A percentile compares a stretch with the other conserved stretches of the same genome.
Evolutionary conservation across 2,329 filamentous ascomycete species (phyloP).

Genomic region (Cercospora sp.): DNA sequence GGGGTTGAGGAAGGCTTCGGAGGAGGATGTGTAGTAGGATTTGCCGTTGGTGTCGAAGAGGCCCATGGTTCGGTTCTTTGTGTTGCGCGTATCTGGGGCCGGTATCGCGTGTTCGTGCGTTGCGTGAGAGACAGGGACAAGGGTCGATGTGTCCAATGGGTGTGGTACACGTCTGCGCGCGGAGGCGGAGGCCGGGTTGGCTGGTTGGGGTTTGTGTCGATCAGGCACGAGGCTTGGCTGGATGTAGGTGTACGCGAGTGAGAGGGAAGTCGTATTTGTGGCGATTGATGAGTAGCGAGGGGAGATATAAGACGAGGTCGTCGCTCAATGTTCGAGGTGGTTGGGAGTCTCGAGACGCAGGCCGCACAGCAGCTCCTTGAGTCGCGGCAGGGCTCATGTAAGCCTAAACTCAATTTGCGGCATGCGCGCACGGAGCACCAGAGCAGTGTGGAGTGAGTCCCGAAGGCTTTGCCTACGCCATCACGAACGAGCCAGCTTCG

Average conservation of each 20-base stretch:
- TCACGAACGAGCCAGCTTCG: constrained; percentile 7
- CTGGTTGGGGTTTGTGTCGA: not conserved
- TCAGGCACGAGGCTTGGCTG: not conserved
- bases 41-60: constrained; percentile 33
- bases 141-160: constrained; percentile 17
- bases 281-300: not conserved
- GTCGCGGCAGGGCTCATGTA: not conserved
- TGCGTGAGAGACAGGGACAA: not conserved
- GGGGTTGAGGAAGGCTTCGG: constrained; percentile 26
- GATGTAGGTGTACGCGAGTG: not conserved
- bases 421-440: not conserved
- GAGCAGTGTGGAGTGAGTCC: constrained; percentile 1
- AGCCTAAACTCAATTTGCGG: not conserved
- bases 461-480: not conserved
- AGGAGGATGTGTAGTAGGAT: constrained; percentile 32
- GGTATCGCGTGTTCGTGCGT: not conserved
- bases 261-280: not conserved
- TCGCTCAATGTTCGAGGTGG: not conserved
- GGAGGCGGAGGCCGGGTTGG: not conserved
- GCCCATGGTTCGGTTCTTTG: constrained; percentile 30
- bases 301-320: not conserved
- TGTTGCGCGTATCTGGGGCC: not conserved
- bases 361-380: not conserved
- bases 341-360: not conserved
- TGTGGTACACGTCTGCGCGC: constrained; percentile 13